These are phyloP conservation scores for Larix sibirica DNA, from an alignment of 83 land plant species.

Conservation along the genomic window DNA sequence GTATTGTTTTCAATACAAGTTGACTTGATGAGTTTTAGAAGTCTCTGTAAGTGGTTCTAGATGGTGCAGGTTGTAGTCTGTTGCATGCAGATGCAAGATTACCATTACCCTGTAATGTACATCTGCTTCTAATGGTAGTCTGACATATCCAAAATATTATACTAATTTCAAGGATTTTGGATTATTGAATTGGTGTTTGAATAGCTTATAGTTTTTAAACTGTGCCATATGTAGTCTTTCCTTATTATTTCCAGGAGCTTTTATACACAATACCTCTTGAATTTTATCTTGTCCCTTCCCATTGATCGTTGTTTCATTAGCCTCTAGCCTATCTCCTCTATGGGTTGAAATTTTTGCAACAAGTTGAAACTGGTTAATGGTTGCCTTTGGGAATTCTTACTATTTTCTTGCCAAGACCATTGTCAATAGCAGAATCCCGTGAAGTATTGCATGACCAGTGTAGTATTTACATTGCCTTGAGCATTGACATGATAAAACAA, in stretches of 20 bases:
- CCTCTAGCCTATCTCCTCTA: not conserved
- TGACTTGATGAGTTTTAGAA: too few species aligned
- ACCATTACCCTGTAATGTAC: not conserved
- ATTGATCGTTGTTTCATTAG: not conserved
- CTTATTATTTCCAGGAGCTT: not conserved
- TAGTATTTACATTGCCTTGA: not conserved
- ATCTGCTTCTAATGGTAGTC: not conserved
- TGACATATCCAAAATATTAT: not conserved
- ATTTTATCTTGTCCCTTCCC: not conserved
- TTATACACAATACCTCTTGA: not conserved
- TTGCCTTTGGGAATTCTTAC: not conserved
- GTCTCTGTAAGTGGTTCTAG: too few species aligned
- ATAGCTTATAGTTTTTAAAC: not conserved
- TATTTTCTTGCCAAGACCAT: not conserved
- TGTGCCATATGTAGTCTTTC: not conserved
- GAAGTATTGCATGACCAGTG: not conserved
- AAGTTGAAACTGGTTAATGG: not conserved
- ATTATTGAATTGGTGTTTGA: not conserved
- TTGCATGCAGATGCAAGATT: not conserved
- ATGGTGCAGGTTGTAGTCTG: not conserved
- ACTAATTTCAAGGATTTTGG: not conserved
- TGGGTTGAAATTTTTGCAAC: not conserved
- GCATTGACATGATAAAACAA: not conserved
- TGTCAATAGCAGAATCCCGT: not conserved
- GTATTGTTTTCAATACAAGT: too few species aligned